phyloP scores from a whole-genome alignment of 495 filamentous ascomycete genomes.

The Parmelia sp. region DNA sequence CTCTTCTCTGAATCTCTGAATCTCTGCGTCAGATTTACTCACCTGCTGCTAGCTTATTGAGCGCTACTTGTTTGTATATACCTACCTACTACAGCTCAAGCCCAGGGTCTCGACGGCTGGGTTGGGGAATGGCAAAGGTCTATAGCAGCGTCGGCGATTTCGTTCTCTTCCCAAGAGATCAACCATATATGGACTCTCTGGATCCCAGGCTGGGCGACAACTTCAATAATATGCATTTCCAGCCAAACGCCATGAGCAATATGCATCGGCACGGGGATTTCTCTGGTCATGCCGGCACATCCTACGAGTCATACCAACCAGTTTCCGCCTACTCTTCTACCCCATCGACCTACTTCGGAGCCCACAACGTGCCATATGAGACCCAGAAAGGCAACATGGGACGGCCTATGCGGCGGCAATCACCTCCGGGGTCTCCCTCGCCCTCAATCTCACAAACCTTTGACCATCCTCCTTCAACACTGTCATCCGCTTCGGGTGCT shows the following conservation, averaged over 20 bases:
- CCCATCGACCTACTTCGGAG: constrained; percentile 14
- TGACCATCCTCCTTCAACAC: constrained; percentile 44
- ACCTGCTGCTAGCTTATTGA: constrained; percentile 3
- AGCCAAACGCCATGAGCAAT: constrained; percentile 8
- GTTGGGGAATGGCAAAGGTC: constrained; percentile 24
- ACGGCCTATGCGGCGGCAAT: constrained; percentile 12
- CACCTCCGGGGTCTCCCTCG: constrained; percentile 27
- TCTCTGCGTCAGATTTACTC: neutral
- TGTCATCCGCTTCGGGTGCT: constrained; percentile 69
- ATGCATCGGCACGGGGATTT: constrained; percentile 17
- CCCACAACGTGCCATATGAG: constrained; percentile 14
- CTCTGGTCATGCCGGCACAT: constrained; percentile 8
- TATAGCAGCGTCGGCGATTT: constrained; percentile 23
- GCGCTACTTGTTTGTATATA: neutral
- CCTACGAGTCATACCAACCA: constrained; percentile 17
- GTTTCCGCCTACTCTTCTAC: constrained; percentile 7
- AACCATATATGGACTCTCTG: constrained; percentile 9
- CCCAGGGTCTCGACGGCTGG: constrained; percentile 2
- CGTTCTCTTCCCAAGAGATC: constrained; percentile 27
- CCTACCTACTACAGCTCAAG: neutral
- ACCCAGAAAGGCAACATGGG: constrained; percentile 15
- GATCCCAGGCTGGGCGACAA: constrained; percentile 10
- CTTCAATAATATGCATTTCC: constrained; percentile 11
- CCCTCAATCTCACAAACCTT: constrained; percentile 29
- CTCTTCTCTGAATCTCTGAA: neutral